Evolutionary conservation across 1,284 basidiomycete genomes (phyloP), one percentile per base, ranked within the genome.

Genomic region (Marasmius fiardii): DNA sequence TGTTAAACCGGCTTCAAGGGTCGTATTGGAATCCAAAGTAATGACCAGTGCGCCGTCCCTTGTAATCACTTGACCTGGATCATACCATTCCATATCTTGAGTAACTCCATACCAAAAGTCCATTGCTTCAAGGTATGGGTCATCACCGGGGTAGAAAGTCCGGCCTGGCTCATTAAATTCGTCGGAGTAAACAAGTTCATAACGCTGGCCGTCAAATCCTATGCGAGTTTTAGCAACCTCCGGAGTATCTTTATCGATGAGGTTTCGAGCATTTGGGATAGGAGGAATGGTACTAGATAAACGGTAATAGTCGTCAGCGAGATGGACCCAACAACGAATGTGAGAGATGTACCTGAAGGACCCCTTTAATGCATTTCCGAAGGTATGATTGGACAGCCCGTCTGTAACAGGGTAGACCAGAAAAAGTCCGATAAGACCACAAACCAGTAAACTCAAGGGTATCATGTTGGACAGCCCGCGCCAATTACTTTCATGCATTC

Each of bases 161-260:
- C 89, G 76, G 43, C 88, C 89, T 18, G 83, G 81, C 2, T 59
- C 64, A 44, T 92, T 82, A 70, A 94, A 94, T 71, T 95, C 93
- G 74, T 96, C 93, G 0, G 85, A 90, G 65, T 93, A 92, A 6
- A 87, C 86, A 33, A 90, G 75, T 7, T 76, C 76, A 68, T 89
- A 92, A 4, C 75, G 64, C 21, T 80, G 58, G 2, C 84, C 83
- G 63, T 92, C 89, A 58, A 77, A 86, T 0, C 89, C 89, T 1
- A 72, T 84, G 28, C 87, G 78, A 0, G 80, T 76, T 60, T 77
- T 77, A 3, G 79, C 86, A 0, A 62, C 60, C 1, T 72, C 61
- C 0, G 90, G 90, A 0, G 91, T 93, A 14, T 82, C 82, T 2
- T 67, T 55, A 69, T 93, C 91, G 63, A 93, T 82, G 44, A 88